These are phyloP conservation scores for Russula olivacea DNA, from an alignment of 768 basidiomycete species.

Conservation along the genomic window DNA sequence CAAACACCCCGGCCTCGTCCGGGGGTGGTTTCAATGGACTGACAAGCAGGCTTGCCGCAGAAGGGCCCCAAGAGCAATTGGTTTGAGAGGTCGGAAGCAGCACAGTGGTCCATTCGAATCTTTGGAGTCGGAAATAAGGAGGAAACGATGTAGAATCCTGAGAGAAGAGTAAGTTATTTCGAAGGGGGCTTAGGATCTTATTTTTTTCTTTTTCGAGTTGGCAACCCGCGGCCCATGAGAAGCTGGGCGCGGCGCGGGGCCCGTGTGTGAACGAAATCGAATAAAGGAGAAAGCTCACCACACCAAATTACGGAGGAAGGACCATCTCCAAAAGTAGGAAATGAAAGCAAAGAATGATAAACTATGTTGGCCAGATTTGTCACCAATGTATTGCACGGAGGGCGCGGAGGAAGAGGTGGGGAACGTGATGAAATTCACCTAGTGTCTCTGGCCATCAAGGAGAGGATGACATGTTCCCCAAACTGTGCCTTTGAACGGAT, in stretches of 20 bases:
- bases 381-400: slow-evolving; percentile 36
- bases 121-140: slow-evolving; percentile 52
- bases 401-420: neutral
- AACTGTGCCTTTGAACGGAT: slow-evolving; percentile 71
- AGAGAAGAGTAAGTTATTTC: slow-evolving; percentile 17
- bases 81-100: slow-evolving; percentile 11
- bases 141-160: slow-evolving; percentile 83
- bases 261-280: neutral
- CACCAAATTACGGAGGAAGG: slow-evolving; percentile 85
- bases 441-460: slow-evolving; percentile 62
- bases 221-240: slow-evolving; percentile 24
- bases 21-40: slow-evolving; percentile 57
- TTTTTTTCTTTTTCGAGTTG: slow-evolving; percentile 1
- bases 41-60: slow-evolving; percentile 88
- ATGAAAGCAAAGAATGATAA: slow-evolving; percentile 70
- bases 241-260: neutral
- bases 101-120: slow-evolving; percentile 20
- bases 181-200: slow-evolving; percentile 29
- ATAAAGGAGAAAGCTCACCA: slow-evolving; percentile 50
- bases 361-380: slow-evolving; percentile 86
- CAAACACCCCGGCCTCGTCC: slow-evolving; percentile 72
- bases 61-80: slow-evolving; percentile 75
- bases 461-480: slow-evolving; percentile 69
- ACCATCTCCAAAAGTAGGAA: slow-evolving; percentile 57
- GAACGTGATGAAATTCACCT: slow-evolving; percentile 45